phyloP scores from a whole-genome alignment of 352 stramenopile genomes.

The Globisporangium cederbergense region DNA sequence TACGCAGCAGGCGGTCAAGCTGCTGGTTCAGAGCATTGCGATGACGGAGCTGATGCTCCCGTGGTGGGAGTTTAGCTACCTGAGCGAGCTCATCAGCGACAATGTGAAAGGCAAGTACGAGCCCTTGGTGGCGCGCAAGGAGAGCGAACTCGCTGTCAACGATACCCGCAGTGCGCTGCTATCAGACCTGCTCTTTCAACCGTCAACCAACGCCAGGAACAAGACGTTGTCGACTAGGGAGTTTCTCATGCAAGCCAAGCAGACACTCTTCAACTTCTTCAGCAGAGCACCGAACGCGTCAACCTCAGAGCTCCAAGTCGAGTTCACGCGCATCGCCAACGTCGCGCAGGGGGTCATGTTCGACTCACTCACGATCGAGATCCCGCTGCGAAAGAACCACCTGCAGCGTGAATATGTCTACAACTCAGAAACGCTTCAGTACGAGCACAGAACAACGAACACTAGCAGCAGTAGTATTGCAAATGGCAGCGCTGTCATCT shows the following conservation, averaged over 20 bases:
- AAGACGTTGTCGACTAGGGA: not conserved
- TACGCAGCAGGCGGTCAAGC: not conserved
- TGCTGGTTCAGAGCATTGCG: constrained; percentile 2
- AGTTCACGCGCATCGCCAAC: constrained; percentile 12
- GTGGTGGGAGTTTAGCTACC: constrained; percentile 5
- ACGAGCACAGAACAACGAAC: not conserved
- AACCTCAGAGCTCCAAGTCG: not conserved
- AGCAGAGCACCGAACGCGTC: constrained; percentile 8
- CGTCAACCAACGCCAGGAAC: not conserved
- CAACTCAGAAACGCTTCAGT: not conserved
- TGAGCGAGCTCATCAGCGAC: not conserved
- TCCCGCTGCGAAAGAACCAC: constrained; percentile 7
- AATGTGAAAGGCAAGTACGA: not conserved
- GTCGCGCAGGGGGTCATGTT: not conserved
- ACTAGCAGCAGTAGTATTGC: too few species aligned
- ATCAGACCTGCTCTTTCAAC: not conserved
- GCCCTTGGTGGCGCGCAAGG: too few species aligned
- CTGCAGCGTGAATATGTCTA: not conserved
- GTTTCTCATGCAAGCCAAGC: constrained; percentile 1
- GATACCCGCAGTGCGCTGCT: not conserved
- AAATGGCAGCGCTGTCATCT: not conserved
- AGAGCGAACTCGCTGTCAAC: not conserved
- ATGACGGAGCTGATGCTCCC: constrained; percentile 3
- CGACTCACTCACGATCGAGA: constrained; percentile 10
- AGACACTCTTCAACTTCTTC: constrained; percentile 9